Evolutionary conservation across 352 stramenopile species (phyloP), one percentile per base, ranked within the genome.

Genomic region (Phytophthora hibernalis): DNA sequence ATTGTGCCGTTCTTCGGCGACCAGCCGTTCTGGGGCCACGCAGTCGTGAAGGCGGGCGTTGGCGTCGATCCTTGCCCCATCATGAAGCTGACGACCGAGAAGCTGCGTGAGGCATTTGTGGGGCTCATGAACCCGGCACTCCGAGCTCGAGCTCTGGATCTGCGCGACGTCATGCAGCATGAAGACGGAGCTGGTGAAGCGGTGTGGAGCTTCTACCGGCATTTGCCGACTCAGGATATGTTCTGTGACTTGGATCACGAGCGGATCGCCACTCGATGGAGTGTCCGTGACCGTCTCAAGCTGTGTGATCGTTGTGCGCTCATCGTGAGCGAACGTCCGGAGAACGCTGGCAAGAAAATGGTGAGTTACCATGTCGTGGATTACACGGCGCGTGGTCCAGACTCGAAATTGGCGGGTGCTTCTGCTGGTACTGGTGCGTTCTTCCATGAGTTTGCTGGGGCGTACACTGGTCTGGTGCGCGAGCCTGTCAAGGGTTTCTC

Each of bases 1-100:
- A 85, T 98, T n/a, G 91, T 92, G 58, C 93, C 93, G n/a, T 98
- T 98, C 60, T 98, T 98, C 74, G 91, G 88, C 15, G 93, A 98
- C 65, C 93, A 98, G 63, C 85, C 79, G 30, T 97, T 98, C 71
- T 98, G 93, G 93, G 91, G 89, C 3, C 78, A 89, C 33, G 90
- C 93, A 2, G 79, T 96, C 0, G 71, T 85, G 31, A 79, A 70
- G 0, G 77, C 83, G 5, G 83, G 85, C 11, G 90, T 95, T 0
- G 93, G 92, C 16, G 85, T 92, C 2, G 70, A 80, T 47, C 90
- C 92, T 2, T 92, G 90, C 53, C 84, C 90, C 8, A 88, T 97
- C 33, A 50, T 40, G 1, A 61, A 90, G 33, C 57, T 98, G 26
- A 96, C 83, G 0, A 69, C 69, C 2, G 85, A 94, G 30, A 88